These are phyloP conservation scores for Polytrichum formosum DNA, from an alignment of 225 moss, liverwort and hornwort species.

Conservation along the genomic window DNA sequence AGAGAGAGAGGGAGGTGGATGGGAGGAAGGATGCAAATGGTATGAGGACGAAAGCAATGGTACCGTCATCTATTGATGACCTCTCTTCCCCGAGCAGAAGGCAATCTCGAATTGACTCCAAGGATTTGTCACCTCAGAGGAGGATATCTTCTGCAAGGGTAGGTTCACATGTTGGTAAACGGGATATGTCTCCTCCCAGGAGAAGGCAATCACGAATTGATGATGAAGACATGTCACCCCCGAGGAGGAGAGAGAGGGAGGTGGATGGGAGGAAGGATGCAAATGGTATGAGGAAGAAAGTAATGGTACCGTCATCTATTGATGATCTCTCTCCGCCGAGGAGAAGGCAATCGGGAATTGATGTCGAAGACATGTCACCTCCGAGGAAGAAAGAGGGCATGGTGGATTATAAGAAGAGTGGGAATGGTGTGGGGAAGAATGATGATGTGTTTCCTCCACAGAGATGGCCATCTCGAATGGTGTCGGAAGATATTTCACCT, in stretches of 20 bases:
- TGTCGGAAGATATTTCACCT: conserved; percentile 11
- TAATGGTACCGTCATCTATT: not conserved
- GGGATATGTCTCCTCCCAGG: not conserved
- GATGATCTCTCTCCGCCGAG: conserved; percentile 39
- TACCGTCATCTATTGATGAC: conserved; percentile 6
- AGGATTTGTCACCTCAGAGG: conserved; percentile 22
- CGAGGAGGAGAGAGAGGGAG: conserved; percentile 1
- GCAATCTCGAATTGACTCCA: conserved; percentile 6
- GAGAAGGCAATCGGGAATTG: conserved; percentile 8
- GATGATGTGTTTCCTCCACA: too few species aligned
- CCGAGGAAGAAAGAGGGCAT: not conserved
- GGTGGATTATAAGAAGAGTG: too few species aligned
- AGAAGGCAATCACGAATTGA: not conserved
- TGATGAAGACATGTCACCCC: conserved; percentile 11
- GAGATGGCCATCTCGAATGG: too few species aligned
- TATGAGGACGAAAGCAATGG: not conserved
- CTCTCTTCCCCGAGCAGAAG: conserved; percentile 26
- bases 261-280: not conserved
- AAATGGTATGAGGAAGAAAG: too few species aligned
- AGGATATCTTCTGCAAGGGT: conserved; percentile 12
- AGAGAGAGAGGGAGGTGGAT: not conserved
- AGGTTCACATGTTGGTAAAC: not conserved
- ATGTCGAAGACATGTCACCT: not conserved
- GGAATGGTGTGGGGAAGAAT: too few species aligned
- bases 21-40: not conserved